phyloP scores from a whole-genome alignment of 73 alveolate genomes.

The Paramecium pentaurelia region DNA sequence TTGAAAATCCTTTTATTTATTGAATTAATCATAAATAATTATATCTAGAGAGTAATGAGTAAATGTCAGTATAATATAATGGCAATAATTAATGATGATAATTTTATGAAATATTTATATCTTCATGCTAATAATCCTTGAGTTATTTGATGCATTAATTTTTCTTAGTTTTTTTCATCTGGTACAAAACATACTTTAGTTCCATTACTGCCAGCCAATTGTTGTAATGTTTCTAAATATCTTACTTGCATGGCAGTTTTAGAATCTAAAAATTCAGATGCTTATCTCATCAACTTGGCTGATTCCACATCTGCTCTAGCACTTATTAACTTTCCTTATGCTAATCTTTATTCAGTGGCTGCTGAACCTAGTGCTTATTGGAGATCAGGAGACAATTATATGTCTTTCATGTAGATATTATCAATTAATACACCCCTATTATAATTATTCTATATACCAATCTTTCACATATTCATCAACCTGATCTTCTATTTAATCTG shows the following conservation, averaged over 20 bases:
- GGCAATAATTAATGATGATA: neutral
- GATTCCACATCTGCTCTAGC: constrained; percentile 61
- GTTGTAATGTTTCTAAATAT: constrained; percentile 32
- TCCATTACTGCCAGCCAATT: constrained; percentile 22
- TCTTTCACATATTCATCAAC: constrained; percentile 59
- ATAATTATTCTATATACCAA: constrained; percentile 36
- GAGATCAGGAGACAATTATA: constrained; percentile 3
- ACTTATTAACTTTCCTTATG: constrained; percentile 37
- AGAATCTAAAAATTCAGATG: constrained; percentile 57
- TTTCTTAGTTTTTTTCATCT: constrained; percentile 11
- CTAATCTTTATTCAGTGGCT: constrained; percentile 59
- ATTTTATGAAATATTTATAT: neutral
- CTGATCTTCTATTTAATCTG: constrained; percentile 32
- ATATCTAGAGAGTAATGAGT: neutral
- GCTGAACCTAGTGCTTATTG: constrained; percentile 51
- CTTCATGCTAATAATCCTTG: constrained; percentile 28
- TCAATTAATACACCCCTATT: constrained; percentile 42
- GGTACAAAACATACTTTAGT: constrained; percentile 46
- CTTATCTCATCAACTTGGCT: constrained; percentile 50
- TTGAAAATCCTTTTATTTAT: neutral
- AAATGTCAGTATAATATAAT: neutral
- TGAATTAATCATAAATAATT: neutral
- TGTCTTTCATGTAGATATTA: constrained; percentile 32
- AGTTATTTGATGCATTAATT: constrained; percentile 30
- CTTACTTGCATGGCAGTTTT: constrained; percentile 64